phyloP scores from a whole-genome alignment of 2,329 filamentous ascomycete genomes.

The Domatiomyces catenatus region DNA sequence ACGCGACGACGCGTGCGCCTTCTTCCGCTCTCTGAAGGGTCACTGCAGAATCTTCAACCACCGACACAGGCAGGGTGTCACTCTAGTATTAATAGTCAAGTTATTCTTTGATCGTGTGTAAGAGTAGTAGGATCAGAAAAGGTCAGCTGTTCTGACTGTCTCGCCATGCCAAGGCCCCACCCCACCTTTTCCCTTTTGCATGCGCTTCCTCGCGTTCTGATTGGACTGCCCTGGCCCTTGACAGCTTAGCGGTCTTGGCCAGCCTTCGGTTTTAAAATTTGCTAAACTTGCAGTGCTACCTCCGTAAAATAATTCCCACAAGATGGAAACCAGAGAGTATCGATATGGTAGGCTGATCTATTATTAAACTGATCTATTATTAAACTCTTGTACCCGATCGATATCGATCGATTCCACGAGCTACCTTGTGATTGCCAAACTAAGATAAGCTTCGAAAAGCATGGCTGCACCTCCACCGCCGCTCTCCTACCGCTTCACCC shows the following conservation, averaged over 20 bases:
- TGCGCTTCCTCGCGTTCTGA: not conserved
- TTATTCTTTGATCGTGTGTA: too few relatives aligned
- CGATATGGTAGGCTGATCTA: not conserved
- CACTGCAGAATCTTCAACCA: too few relatives aligned
- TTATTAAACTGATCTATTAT: not conserved
- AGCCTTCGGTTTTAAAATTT: not conserved
- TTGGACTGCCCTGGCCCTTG: not conserved
- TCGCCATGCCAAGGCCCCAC: not conserved
- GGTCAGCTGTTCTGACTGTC: not conserved
- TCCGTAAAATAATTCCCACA: too few relatives aligned
- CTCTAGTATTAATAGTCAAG: too few relatives aligned
- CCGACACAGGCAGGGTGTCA: too few relatives aligned
- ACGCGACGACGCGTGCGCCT: too few relatives aligned
- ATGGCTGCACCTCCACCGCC: conserved; percentile 20
- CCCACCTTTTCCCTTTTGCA: not conserved
- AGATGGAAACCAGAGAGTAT: not conserved
- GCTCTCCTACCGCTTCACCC: conserved; percentile 32
- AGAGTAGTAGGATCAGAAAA: too few relatives aligned
- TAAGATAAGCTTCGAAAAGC: not conserved
- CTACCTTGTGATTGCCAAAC: not conserved
- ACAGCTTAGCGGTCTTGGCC: not conserved
- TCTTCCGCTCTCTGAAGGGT: too few relatives aligned
- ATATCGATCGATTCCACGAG: too few relatives aligned
- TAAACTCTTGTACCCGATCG: not conserved
- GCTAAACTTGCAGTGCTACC: too few relatives aligned